Evolutionary conservation across 352 stramenopile species (phyloP).

Genomic region (Phytopythium sindhum): DNA sequence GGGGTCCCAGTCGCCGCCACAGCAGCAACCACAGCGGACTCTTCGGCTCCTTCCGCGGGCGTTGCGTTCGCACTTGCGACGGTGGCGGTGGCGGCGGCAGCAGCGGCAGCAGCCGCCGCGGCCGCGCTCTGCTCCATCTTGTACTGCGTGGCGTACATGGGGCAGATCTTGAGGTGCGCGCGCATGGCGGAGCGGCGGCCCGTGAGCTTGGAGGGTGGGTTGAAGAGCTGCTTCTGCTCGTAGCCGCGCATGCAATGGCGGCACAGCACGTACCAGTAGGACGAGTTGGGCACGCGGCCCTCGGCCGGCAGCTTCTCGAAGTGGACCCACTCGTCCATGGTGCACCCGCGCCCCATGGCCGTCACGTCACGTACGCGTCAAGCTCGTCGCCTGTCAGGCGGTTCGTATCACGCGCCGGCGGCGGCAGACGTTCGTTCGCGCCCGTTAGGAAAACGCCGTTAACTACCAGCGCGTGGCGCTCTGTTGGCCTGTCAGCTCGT

Average conservation of each 20-base stretch:
- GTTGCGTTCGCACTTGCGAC: no score
- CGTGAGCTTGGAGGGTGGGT: slow-evolving; percentile 51
- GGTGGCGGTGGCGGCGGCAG: no score
- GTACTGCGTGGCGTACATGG: slow-evolving; percentile 66
- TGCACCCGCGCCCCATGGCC: slow-evolving; percentile 73
- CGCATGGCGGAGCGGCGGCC: slow-evolving; percentile 73
- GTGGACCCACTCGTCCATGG: slow-evolving; percentile 82
- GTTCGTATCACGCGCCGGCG: no score
- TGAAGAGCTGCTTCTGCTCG: slow-evolving; percentile 65
- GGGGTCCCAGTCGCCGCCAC: not conserved
- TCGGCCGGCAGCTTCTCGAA: slow-evolving; percentile 68
- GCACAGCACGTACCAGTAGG: slow-evolving; percentile 81
- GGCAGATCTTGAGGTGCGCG: slow-evolving; percentile 70
- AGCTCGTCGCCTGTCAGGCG: no score
- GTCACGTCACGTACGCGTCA: no score
- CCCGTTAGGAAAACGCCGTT: no score
- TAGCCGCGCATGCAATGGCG: slow-evolving; percentile 62
- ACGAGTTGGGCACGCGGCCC: slow-evolving; percentile 70
- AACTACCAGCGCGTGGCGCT: no score
- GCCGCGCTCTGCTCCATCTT: slow-evolving; percentile 40
- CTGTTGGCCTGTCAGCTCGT: no score
- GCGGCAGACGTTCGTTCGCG: no score
- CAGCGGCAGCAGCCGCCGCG: slow-evolving; percentile 16
- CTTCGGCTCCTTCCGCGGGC: slow-evolving; percentile 2
- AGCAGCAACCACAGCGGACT: not conserved